A percentile compares a stretch with the other conserved stretches of the same genome.
Conservation (phyloP, 768 basidiomycete species). For the Lentinula lateritia region DNA sequence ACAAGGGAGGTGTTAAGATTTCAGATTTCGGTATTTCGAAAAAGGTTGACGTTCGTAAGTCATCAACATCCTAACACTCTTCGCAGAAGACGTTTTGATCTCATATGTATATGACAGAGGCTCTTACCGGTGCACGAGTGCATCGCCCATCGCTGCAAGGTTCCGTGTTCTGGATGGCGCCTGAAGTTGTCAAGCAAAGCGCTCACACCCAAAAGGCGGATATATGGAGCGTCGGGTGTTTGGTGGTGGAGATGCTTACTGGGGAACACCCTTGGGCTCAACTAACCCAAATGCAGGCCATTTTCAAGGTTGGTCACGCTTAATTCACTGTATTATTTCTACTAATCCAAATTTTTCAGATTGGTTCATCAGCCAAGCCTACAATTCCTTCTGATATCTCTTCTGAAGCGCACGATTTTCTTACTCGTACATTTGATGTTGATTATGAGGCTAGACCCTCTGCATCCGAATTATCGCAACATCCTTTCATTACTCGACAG, state of each 20-base stretch:
- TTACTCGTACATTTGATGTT: constrained; percentile 81
- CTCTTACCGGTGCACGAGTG: constrained; percentile 57
- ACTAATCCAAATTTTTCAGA: constrained; percentile 38
- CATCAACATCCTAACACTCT: not conserved
- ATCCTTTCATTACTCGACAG: constrained; percentile 62
- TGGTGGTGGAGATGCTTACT: constrained; percentile 96
- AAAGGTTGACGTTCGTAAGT: constrained; percentile 93
- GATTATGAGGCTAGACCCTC: constrained; percentile 78
- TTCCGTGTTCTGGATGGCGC: constrained; percentile 99
- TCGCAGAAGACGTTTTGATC: not conserved
- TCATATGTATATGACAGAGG: constrained; percentile 20
- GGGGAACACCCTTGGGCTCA: constrained; percentile 96
- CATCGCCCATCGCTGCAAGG: constrained; percentile 94
- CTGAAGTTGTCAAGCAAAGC: constrained; percentile 96
- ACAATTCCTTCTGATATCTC: constrained; percentile 90
- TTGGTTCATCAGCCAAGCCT: constrained; percentile 86
- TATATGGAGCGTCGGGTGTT: constrained; percentile 94
- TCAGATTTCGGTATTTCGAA: constrained; percentile 97
- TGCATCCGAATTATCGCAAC: constrained; percentile 68
- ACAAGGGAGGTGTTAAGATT: constrained; percentile 96
- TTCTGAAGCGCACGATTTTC: constrained; percentile 80
- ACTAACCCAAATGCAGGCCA: constrained; percentile 97
- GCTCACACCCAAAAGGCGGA: constrained; percentile 89
- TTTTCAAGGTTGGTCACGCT: constrained; percentile 71
- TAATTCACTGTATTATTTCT: not conserved